Conservation (phyloP, 1,139 yeast species). For the Zygoascus sp. region DNA sequence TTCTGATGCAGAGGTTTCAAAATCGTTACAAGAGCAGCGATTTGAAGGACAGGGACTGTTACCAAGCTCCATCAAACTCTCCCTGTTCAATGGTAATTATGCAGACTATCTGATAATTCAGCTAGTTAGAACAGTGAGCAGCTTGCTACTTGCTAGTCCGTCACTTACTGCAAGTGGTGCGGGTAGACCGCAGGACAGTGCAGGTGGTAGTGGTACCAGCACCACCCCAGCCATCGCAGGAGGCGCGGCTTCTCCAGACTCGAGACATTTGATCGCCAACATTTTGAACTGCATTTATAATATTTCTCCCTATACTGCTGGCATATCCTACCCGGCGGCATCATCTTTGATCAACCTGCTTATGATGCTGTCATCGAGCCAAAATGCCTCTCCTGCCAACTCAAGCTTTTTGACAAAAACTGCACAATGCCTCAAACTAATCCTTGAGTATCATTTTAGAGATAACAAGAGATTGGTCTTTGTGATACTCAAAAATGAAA, state of each 20-base stretch:
- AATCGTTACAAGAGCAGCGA: constrained; percentile 23
- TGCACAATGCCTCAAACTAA: constrained; percentile 26
- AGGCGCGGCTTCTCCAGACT: neutral
- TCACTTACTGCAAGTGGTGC: too few relatives aligned
- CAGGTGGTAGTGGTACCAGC: too few relatives aligned
- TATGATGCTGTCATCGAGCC: constrained; percentile 37
- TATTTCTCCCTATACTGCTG: constrained; percentile 32
- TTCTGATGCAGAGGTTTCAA: constrained; percentile 40
- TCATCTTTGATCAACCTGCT: constrained; percentile 54
- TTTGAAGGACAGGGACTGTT: constrained; percentile 31
- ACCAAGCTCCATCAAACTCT: constrained; percentile 30
- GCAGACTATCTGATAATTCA: constrained; percentile 35
- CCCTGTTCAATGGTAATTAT: constrained; percentile 31
- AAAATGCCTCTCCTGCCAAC: constrained; percentile 10
- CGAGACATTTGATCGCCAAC: constrained; percentile 25
- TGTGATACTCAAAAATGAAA: constrained; percentile 30
- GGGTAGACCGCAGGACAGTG: too few relatives aligned
- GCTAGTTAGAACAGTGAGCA: constrained; percentile 24
- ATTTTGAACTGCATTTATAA: constrained; percentile 34
- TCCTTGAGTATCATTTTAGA: constrained; percentile 31
- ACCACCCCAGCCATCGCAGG: too few relatives aligned
- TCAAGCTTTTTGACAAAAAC: constrained; percentile 48
- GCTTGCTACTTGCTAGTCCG: constrained; percentile 10
- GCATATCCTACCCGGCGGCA: constrained; percentile 54
- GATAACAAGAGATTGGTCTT: constrained; percentile 32